Evolutionary conservation across 331 rosid genomes (phyloP), one percentile per base, ranked within the genome.

Genomic region (Quercus lobata): DNA sequence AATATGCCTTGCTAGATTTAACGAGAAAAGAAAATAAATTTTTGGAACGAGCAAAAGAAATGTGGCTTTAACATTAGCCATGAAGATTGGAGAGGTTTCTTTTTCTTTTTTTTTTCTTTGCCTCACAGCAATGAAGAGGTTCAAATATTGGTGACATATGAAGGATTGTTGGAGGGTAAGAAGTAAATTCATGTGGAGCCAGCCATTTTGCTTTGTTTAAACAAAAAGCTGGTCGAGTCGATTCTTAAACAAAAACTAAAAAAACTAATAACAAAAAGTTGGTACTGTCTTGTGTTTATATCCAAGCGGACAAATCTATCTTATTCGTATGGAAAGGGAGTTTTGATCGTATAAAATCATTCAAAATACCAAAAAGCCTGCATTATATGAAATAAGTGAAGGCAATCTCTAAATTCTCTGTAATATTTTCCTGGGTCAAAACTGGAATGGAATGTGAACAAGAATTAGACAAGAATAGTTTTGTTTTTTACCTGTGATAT

Each of bases 201-300:
- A 79, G 12, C 70, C 68, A 60, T 54, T 75, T 81, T 25, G 49
- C 37, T 57, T 69, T 57, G 76, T 63, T 44, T 74, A 11, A 58
- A 25, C n/a, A 41, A 34, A 25, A 68, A 32, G 27, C 9, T 29
- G 24, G 46, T 2, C 46, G 3, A 41, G 12, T 41, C 46, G 3
- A 41, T 41, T 41, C 46, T 41, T 8, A 41, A 41, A 41, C 46
- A 41, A 41, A 41, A 41, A 37, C 46, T 27, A 1, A 0, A 37
- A 37, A 37, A 37, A 37, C 46, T 37, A 37, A 41, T 8, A 41
- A 49, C 17, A 49, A 49, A 49, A 49, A 14, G 17, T 11, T 49
- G 18, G 54, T 4, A 3, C 54, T 49, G 54, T 49, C 54, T 49
- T 49, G 15, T 49, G 54, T 49, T 49, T 49, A 49, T 49, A 58